phyloP scores from a whole-genome alignment of 352 stramenopile species.

The Pythium monospermum region DNA sequence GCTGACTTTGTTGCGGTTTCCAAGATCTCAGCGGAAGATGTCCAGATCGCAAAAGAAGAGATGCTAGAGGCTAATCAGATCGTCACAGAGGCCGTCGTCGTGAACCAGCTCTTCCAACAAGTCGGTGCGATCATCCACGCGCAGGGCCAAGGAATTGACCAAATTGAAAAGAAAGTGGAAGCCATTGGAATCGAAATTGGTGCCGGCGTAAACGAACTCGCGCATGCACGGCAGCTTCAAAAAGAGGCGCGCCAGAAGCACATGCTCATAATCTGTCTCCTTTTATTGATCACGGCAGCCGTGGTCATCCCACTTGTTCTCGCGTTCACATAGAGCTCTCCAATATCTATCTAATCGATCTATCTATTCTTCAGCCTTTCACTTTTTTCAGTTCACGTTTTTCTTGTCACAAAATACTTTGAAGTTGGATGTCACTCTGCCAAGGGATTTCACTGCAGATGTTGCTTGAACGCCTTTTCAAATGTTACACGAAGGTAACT shows the following conservation, averaged over 20 bases:
- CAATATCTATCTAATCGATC: too few species aligned
- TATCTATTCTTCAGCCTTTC: too few species aligned
- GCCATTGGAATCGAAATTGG: slow-evolving; percentile 69
- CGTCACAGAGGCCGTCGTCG: slow-evolving; percentile 48
- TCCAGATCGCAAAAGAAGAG: slow-evolving; percentile 75
- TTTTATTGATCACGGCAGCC: slow-evolving; percentile 29
- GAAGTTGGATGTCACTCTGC: slow-evolving; percentile 8
- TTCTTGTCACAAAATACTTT: slow-evolving; percentile 6
- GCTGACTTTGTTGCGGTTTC: slow-evolving; percentile 54
- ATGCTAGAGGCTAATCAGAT: slow-evolving; percentile 64
- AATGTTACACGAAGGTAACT: slow-evolving; percentile 14
- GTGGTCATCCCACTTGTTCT: slow-evolving; percentile 56
- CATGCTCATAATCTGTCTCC: slow-evolving; percentile 34
- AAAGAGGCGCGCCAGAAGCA: slow-evolving; percentile 63
- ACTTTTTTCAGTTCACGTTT: too few species aligned
- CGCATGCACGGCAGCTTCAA: slow-evolving; percentile 56
- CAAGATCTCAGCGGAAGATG: slow-evolving; percentile 56
- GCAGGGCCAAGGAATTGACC: slow-evolving; percentile 61
- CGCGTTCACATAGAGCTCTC: slow-evolving; percentile 21
- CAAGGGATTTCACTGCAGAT: background rate
- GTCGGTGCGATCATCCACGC: slow-evolving; percentile 56
- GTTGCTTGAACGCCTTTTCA: slow-evolving; percentile 12
- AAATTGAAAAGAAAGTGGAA: slow-evolving; percentile 73
- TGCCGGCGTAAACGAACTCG: slow-evolving; percentile 58
- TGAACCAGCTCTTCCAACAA: slow-evolving; percentile 68